Percentiles rank a stretch among this genome's conserved stretches.
Conservation (phyloP, 2,329 filamentous ascomycete species). For the Cordyceps cicadae region DNA sequence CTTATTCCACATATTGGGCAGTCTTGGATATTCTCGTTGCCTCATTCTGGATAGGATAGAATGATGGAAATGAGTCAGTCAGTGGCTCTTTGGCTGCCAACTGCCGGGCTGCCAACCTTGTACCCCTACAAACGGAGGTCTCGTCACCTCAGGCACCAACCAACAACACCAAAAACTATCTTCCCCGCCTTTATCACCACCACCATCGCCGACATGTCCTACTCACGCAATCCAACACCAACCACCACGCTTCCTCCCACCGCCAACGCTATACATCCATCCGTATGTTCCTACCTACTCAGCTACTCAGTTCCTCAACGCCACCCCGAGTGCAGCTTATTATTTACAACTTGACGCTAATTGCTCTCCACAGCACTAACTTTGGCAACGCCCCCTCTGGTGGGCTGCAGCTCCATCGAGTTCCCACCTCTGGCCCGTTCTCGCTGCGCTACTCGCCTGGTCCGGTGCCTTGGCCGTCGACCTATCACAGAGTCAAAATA, state of each 20-base stretch:
- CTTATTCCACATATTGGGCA: not conserved
- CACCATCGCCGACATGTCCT: not conserved
- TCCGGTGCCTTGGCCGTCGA: not conserved
- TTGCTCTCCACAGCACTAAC: not conserved
- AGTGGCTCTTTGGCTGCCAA: not conserved
- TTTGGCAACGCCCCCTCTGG: not conserved
- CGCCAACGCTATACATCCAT: not conserved
- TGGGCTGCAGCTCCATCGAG: not conserved
- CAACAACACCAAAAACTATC: not conserved
- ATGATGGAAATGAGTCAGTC: too few relatives aligned
- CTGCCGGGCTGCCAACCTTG: too few relatives aligned
- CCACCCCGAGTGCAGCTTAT: slow-evolving; percentile 1
- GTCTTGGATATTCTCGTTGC: not conserved
- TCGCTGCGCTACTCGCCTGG: slow-evolving; percentile 2
- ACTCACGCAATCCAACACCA: too few relatives aligned
- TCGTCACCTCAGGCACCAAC: not conserved
- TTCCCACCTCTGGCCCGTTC: not conserved
- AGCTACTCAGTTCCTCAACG: not conserved
- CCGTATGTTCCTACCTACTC: not conserved
- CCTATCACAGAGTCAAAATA: not conserved
- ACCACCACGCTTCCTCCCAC: too few relatives aligned
- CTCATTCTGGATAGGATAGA: not conserved
- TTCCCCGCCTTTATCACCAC: not conserved
- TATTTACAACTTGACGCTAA: not conserved
- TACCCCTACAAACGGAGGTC: not conserved